These are phyloP conservation scores for Penicillium polonicum DNA, from an alignment of 2,329 filamentous ascomycete species.

Conservation along the genomic window DNA sequence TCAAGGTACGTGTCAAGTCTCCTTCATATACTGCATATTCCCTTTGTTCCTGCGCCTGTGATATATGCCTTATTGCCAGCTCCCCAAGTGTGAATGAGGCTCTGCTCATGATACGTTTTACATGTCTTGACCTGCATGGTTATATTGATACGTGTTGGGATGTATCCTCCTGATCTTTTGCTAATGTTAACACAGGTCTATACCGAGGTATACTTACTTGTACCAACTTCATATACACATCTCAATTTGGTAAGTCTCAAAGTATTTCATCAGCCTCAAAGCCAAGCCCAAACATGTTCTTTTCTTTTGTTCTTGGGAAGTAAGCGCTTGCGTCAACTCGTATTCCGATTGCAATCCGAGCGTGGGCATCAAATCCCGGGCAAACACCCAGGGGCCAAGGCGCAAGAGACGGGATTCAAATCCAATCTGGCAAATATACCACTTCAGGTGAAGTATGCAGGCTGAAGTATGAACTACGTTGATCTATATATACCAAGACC, in stretches of 20 bases:
- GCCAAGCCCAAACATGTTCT: neutral
- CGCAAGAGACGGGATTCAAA: neutral
- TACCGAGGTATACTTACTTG: neutral
- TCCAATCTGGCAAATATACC: neutral
- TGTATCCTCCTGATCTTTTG: neutral
- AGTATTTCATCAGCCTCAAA: neutral
- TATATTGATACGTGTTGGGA: neutral
- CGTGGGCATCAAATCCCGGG: slow-evolving; percentile 4
- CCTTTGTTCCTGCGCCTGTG: slow-evolving; percentile 6
- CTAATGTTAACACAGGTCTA: neutral
- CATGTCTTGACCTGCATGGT: neutral
- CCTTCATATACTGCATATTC: neutral
- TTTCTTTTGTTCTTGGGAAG: neutral
- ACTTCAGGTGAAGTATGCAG: neutral
- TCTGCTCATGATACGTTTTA: neutral
- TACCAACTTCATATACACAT: neutral
- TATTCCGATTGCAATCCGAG: slow-evolving; percentile 18
- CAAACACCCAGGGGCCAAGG: slow-evolving; percentile 6
- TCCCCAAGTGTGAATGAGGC: slow-evolving; percentile 5
- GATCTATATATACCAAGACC: neutral
- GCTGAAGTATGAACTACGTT: neutral
- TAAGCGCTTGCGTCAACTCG: slow-evolving; percentile 14
- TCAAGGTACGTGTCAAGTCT: slow-evolving; percentile 17
- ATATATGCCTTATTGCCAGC: neutral
- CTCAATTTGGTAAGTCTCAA: neutral